Conservation (phyloP, 192 early-diverging fungal genomes). For the Lunasporangiospora selenospora region DNA sequence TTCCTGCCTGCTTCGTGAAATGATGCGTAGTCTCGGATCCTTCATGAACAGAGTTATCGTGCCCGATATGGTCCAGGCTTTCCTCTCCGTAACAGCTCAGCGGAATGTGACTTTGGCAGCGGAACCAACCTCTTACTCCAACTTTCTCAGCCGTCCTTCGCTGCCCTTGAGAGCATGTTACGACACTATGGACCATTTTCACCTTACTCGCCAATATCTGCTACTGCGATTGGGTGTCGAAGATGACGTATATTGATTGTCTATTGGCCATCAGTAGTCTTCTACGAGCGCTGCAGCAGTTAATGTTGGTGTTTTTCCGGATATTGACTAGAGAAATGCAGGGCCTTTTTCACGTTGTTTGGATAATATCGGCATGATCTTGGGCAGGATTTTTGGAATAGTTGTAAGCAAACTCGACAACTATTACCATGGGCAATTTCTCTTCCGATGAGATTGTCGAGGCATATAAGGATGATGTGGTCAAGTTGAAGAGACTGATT, state of each 20-base stretch:
- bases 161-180: conserved; percentile 12
- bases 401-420: no score
- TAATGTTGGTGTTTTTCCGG: no score
- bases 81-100: conserved; percentile 21
- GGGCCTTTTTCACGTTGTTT: no score
- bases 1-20: conserved; percentile 6
- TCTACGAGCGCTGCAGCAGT: no score
- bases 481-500: no score
- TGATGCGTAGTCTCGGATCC: conserved; percentile 10
- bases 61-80: conserved; percentile 15
- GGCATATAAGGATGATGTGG: no score
- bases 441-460: no score
- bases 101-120: conserved; percentile 3
- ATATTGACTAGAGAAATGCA: no score
- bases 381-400: no score
- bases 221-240: conserved; percentile 1
- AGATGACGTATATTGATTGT: conserved; percentile 2
- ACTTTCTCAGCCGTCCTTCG: conserved; percentile 13
- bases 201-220: neutral
- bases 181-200: conserved; percentile 19
- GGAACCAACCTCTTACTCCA: conserved; percentile 17
- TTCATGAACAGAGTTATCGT: conserved; percentile 9
- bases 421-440: no score
- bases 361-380: no score
- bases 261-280: no score